These are phyloP conservation scores for Drosera spatulata DNA, from an alignment of 179 eudicot genomes.

Conservation along the genomic window DNA sequence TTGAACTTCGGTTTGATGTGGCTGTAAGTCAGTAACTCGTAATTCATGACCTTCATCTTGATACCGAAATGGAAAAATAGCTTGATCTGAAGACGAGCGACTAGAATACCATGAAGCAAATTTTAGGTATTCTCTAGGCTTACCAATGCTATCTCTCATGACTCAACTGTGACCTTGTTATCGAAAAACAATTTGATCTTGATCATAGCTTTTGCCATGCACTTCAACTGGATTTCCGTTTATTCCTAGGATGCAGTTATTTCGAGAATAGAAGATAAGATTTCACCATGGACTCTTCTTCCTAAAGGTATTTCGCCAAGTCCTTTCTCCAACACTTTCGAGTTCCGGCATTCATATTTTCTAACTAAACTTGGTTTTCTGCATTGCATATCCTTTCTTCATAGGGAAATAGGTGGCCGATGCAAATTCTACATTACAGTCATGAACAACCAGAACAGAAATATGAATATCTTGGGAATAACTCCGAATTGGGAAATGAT, in stretches of 20 bases:
- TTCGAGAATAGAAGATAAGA: slow-evolving; percentile 50
- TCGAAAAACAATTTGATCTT: not conserved
- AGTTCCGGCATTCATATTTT: not conserved
- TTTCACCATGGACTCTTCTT: slow-evolving; percentile 91
- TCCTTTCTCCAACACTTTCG: not conserved
- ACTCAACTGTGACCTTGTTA: no score
- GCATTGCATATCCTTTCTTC: not conserved
- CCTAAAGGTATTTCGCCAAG: slow-evolving; percentile 44
- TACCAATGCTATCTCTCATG: not conserved
- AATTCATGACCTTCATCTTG: no score
- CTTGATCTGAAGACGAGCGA: no score
- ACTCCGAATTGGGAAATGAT: slow-evolving; percentile 19
- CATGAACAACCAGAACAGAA: slow-evolving; percentile 36
- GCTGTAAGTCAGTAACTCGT: slow-evolving; percentile 22
- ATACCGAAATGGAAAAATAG: no score
- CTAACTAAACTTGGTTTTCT: not conserved
- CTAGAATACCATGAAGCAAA: no score
- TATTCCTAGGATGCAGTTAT: slow-evolving; percentile 45
- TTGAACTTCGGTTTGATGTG: slow-evolving; percentile 10
- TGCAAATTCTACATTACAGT: slow-evolving; percentile 39
- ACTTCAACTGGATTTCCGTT: not conserved
- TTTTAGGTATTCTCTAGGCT: not conserved
- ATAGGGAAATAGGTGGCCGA: slow-evolving; percentile 46
- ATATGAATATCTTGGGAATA: slow-evolving; percentile 43
- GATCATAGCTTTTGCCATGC: not conserved